Percentiles rank a stretch among this genome's conserved stretches.
phyloP scores from a whole-genome alignment of 202 grass and related monocot genomes.

The Musa balbisiana region DNA sequence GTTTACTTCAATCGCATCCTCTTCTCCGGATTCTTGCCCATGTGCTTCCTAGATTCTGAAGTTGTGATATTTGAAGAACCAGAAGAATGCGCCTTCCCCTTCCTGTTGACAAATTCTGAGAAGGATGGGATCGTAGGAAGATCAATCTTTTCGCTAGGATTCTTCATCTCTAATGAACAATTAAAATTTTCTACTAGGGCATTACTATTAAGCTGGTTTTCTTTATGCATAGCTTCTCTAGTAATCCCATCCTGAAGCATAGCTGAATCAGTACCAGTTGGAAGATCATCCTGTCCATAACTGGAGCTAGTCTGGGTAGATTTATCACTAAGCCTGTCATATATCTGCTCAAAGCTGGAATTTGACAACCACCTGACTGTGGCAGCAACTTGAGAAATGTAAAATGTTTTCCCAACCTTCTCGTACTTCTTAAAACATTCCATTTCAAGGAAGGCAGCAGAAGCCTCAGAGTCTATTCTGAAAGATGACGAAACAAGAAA shows the following conservation, averaged over 20 bases:
- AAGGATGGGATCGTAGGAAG: slow-evolving; percentile 70
- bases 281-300: slow-evolving; percentile 8
- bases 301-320: slow-evolving; percentile 1
- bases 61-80: slow-evolving; percentile 35
- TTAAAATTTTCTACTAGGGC: background rate
- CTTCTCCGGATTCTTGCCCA: slow-evolving; percentile 30
- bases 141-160: slow-evolving; percentile 26
- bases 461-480: slow-evolving; percentile 40
- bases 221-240: slow-evolving; percentile 16
- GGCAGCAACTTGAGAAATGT: slow-evolving; percentile 87
- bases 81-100: slow-evolving; percentile 24
- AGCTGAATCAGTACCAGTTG: slow-evolving; percentile 12
- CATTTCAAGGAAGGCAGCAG: slow-evolving; percentile 58
- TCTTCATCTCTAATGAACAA: background rate
- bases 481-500: slow-evolving; percentile 10
- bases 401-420: slow-evolving; percentile 85
- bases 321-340: slow-evolving; percentile 33
- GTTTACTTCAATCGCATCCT: slow-evolving; percentile 39
- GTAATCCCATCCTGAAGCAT: slow-evolving; percentile 11
- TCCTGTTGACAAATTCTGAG: slow-evolving; percentile 52
- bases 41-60: slow-evolving; percentile 19
- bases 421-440: slow-evolving; percentile 84
- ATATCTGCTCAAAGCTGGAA: slow-evolving; percentile 53
- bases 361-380: slow-evolving; percentile 80
- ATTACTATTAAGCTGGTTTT: background rate